Evolutionary conservation across 257 asterid species (phyloP).

Genomic region (Echium plantagineum): DNA sequence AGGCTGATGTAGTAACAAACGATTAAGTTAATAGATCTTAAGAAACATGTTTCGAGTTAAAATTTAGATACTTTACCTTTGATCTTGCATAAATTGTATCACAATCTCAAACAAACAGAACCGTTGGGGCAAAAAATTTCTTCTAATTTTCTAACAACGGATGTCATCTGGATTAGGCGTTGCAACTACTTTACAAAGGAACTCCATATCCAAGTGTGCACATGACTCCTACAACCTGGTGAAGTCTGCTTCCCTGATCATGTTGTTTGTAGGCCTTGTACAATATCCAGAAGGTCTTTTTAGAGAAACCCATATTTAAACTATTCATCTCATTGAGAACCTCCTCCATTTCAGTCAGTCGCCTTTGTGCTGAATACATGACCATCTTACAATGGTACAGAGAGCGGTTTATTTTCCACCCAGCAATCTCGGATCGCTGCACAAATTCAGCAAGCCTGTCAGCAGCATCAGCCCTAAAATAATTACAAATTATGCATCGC

Average conservation of each 20-base stretch:
- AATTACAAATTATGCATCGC: slow-evolving; percentile 52
- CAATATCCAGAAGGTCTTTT: slow-evolving; percentile 62
- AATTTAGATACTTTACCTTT: neutral
- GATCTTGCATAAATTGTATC: too few relatives aligned
- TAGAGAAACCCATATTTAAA: slow-evolving; percentile 34
- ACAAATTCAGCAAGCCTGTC: slow-evolving; percentile 63
- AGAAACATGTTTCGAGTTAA: neutral
- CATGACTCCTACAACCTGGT: slow-evolving; percentile 57
- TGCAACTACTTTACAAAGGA: slow-evolving; percentile 19
- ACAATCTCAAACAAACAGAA: too few relatives aligned
- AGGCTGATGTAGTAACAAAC: neutral
- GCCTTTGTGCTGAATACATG: slow-evolving; percentile 53
- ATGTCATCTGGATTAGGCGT: slow-evolving; percentile 3
- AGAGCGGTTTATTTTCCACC: slow-evolving; percentile 66
- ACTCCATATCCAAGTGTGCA: slow-evolving; percentile 48
- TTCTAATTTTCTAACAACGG: neutral
- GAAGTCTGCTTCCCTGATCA: slow-evolving; percentile 44
- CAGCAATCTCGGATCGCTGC: slow-evolving; percentile 50
- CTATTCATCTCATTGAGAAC: slow-evolving; percentile 65
- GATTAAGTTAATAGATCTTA: too few relatives aligned
- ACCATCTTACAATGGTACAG: slow-evolving; percentile 85
- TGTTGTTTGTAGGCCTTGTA: slow-evolving; percentile 31
- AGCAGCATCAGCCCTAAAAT: slow-evolving; percentile 60
- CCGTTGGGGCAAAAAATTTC: neutral
- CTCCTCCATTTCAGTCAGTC: slow-evolving; percentile 74